Conservation (phyloP, 2,329 filamentous ascomycete genomes). For the Fusarium sp. region DNA sequence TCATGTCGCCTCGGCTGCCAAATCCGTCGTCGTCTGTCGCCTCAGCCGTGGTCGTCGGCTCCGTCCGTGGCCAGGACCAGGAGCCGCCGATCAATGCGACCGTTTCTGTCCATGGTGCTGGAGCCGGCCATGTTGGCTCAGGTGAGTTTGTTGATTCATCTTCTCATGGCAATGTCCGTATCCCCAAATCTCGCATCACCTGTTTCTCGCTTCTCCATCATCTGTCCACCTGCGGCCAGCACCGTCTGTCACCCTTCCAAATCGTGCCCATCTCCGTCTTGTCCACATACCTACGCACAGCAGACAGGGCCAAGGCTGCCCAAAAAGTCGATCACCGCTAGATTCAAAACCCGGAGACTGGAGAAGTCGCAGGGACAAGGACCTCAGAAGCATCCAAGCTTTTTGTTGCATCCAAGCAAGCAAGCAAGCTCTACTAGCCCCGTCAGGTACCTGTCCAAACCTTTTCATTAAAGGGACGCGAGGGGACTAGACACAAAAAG, state of each 20-base stretch:
- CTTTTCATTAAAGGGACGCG: constrained; percentile 3
- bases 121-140: constrained; percentile 6
- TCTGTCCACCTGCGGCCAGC: constrained; percentile 13
- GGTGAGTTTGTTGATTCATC: constrained; percentile 17
- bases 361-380: constrained; percentile 38
- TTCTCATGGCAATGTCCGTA: constrained; percentile 1
- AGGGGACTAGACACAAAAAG: not conserved
- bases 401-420: constrained; percentile 27
- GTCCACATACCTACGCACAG: constrained; percentile 17
- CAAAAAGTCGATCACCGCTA: constrained; percentile 38
- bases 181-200: not conserved
- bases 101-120: constrained; percentile 3
- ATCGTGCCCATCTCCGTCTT: constrained; percentile 21
- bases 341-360: constrained; percentile 36
- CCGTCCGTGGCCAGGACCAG: constrained; percentile 34
- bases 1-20: constrained; percentile 32
- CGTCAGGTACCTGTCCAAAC: constrained; percentile 12
- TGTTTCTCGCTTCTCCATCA: not conserved
- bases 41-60: constrained; percentile 35
- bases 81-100: constrained; percentile 5
- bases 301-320: constrained; percentile 41
- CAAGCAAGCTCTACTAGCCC: constrained; percentile 15
- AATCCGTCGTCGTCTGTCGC: constrained; percentile 28
- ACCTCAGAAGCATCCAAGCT: constrained; percentile 37
- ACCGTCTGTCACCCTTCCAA: constrained; percentile 15